A percentile compares a stretch with the other conserved stretches of the same genome.
Conservation (phyloP, 495 filamentous ascomycete species). For the Hyaloscypha finlandica region DNA sequence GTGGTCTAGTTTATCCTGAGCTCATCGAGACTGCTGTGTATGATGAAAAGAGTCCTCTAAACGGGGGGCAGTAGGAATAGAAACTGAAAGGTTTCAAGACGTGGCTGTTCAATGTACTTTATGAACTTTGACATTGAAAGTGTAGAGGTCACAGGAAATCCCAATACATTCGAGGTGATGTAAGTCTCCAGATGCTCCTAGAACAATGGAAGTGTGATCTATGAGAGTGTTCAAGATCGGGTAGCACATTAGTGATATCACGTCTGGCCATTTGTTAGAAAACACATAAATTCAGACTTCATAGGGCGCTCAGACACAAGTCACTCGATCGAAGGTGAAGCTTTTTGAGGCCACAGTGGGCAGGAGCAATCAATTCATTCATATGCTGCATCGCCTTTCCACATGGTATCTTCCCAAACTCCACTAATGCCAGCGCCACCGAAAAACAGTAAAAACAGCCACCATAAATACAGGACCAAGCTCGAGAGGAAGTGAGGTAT, state of each 20-base stretch:
- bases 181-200: too few species aligned
- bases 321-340: not conserved
- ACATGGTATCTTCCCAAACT: not conserved
- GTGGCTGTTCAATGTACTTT: too few species aligned
- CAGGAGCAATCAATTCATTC: not conserved
- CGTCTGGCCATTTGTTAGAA: too few species aligned
- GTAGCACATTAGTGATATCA: too few species aligned
- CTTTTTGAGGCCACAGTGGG: not conserved
- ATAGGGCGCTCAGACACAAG: not conserved
- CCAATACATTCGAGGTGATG: too few species aligned
- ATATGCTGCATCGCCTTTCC: not conserved
- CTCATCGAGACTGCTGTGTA: slow-evolving; percentile 78
- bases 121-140: too few species aligned
- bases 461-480: not conserved
- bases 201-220: too few species aligned
- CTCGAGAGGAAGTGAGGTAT: not conserved
- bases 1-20: slow-evolving; percentile 76
- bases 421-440: not conserved
- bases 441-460: not conserved
- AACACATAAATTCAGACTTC: too few species aligned
- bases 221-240: too few species aligned
- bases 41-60: slow-evolving; percentile 54
- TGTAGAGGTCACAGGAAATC: too few species aligned
- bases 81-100: too few species aligned
- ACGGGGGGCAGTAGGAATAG: slow-evolving; percentile 28